A percentile compares a stretch with the other conserved stretches of the same genome.
phyloP scores from a whole-genome alignment of 2,329 filamentous ascomycete species.

The Pseudofabraea citricarpa region DNA sequence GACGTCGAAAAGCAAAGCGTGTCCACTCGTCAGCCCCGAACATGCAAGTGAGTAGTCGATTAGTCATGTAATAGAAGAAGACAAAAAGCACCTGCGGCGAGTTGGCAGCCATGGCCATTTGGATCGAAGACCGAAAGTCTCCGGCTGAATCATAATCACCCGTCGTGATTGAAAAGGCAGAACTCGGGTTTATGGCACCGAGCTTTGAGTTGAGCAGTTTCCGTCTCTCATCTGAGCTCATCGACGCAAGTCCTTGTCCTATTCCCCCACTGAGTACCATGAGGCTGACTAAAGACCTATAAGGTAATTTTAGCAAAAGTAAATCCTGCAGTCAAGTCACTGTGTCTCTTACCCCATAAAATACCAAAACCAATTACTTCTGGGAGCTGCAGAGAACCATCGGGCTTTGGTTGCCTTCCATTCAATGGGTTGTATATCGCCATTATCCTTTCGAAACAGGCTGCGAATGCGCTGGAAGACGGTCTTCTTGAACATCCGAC shows the following conservation, averaged over 20 bases:
- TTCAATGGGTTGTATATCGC: no score
- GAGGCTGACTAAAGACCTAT: not conserved
- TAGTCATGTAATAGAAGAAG: conserved; percentile 37
- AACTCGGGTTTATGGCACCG: not conserved
- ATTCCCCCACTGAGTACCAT: not conserved
- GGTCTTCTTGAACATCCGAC: not conserved
- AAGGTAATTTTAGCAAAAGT: not conserved
- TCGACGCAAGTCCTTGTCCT: not conserved
- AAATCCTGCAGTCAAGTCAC: not conserved
- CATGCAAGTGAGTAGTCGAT: conserved; percentile 39
- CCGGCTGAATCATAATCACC: not conserved
- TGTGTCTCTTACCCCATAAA: not conserved
- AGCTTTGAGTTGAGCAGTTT: not conserved
- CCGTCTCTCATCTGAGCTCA: not conserved
- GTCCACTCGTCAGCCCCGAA: conserved; percentile 41
- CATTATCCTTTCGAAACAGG: not conserved
- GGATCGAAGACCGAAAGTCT: not conserved
- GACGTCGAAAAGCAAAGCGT: conserved; percentile 29
- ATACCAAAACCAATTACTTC: not conserved
- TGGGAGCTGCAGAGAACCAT: not conserved
- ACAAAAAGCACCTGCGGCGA: conserved; percentile 39
- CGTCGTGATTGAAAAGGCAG: not conserved
- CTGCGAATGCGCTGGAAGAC: not conserved
- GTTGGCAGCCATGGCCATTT: conserved; percentile 30
- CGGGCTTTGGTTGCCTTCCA: not conserved